These are phyloP conservation scores for Spizellomyces sp. DNA, from an alignment of 192 early-diverging fungal genomes.

Conservation along the genomic window DNA sequence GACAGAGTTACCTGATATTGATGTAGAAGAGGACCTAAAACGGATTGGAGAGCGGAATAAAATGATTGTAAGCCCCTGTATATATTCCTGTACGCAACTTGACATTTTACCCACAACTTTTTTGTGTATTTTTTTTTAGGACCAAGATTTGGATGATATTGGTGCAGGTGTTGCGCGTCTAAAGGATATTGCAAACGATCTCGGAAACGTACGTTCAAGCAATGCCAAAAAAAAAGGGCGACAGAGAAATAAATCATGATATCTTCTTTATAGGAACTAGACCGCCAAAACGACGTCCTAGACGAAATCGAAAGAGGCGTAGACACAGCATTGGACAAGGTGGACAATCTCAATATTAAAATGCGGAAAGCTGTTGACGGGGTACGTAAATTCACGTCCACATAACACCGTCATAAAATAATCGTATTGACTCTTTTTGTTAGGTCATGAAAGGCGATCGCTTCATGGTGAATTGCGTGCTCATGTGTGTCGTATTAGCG, in stretches of 20 bases:
- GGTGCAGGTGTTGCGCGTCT: slow-evolving; percentile 51
- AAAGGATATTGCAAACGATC: slow-evolving; percentile 57
- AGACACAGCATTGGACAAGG: slow-evolving; percentile 56
- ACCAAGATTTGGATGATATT: slow-evolving; percentile 57
- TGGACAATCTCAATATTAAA: slow-evolving; percentile 61
- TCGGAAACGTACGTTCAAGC: slow-evolving; percentile 47
- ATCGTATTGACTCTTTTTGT: slow-evolving; percentile 7
- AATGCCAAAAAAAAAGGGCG: no score
- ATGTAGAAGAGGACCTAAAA: slow-evolving; percentile 64
- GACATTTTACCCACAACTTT: no score
- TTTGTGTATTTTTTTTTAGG: slow-evolving; percentile 34
- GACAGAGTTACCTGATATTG: slow-evolving; percentile 62
- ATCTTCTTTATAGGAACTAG: slow-evolving; percentile 51
- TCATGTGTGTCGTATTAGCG: slow-evolving; percentile 59
- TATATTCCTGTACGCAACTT: no score
- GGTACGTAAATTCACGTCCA: slow-evolving; percentile 40
- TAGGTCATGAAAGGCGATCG: slow-evolving; percentile 68
- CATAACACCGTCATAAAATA: background rate
- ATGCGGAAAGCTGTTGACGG: slow-evolving; percentile 58
- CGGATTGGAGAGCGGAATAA: slow-evolving; percentile 54
- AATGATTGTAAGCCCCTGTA: slow-evolving; percentile 43
- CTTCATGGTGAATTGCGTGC: slow-evolving; percentile 63
- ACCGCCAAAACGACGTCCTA: slow-evolving; percentile 58
- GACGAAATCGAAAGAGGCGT: slow-evolving; percentile 58
- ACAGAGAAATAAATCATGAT: background rate